Conservation (phyloP, 257 asterid genomes). For the Solanum paucissectum region DNA sequence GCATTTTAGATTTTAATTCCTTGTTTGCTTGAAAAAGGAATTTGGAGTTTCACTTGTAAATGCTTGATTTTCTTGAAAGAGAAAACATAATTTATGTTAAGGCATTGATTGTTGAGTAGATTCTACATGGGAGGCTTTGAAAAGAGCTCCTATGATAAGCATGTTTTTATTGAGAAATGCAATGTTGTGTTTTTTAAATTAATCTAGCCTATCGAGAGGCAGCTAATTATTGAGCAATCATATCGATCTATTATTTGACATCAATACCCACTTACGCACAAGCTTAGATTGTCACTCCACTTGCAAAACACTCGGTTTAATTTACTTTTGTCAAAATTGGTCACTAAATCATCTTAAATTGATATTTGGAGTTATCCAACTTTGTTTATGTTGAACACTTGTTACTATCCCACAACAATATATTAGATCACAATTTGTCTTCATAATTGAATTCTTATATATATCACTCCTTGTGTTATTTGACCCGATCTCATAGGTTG, state of each 20-base stretch:
- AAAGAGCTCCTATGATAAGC: background rate
- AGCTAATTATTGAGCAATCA: background rate
- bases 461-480: too few relatives aligned
- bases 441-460: too few relatives aligned
- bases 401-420: background rate
- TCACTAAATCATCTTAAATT: background rate
- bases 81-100: background rate
- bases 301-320: background rate
- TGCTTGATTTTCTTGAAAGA: background rate
- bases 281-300: background rate
- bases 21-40: background rate
- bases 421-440: background rate
- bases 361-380: background rate
- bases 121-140: background rate
- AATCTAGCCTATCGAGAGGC: background rate
- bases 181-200: background rate
- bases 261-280: background rate
- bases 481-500: background rate
- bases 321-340: background rate
- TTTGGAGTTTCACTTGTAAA: background rate
- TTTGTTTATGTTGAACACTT: background rate
- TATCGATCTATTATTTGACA: background rate
- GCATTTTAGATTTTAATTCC: background rate
- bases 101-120: background rate
- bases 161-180: background rate